Conservation (phyloP, 257 asterid genomes). For the Petunia secreta region DNA sequence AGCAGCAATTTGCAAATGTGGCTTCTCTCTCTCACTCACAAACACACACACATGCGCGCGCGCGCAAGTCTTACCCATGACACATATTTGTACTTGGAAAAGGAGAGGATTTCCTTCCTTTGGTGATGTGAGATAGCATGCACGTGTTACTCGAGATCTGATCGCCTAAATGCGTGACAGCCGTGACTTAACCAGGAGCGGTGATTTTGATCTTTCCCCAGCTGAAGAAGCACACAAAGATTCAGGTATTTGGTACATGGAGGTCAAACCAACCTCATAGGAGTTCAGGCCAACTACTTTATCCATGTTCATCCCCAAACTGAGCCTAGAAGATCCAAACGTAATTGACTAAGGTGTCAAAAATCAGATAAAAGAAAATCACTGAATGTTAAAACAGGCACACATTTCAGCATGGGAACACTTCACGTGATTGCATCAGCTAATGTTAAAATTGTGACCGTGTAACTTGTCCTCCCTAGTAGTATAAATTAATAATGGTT, state of each 20-base stretch:
- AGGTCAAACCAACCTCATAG: not conserved
- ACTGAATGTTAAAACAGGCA: not conserved
- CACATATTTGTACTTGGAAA: not conserved
- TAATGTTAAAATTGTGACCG: not conserved
- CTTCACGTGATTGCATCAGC: conserved; percentile 1
- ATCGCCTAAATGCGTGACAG: not conserved
- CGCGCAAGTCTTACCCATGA: not conserved
- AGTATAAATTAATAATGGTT: not conserved
- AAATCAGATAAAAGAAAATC: not conserved
- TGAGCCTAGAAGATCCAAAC: not conserved
- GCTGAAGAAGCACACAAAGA: not conserved
- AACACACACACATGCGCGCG: no score
- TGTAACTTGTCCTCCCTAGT: not conserved
- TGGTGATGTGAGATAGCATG: not conserved
- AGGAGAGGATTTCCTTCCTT: not conserved
- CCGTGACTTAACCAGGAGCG: not conserved
- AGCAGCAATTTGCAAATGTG: conserved; percentile 1
- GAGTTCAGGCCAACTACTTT: not conserved
- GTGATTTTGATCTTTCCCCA: not conserved
- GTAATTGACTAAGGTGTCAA: not conserved
- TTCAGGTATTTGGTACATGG: not conserved
- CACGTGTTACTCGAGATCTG: not conserved
- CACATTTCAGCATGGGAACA: not conserved
- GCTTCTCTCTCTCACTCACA: not conserved
- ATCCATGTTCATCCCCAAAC: not conserved